phyloP scores from a whole-genome alignment of 2,329 filamentous ascomycete genomes.

The Aspergillus aculeatus region DNA sequence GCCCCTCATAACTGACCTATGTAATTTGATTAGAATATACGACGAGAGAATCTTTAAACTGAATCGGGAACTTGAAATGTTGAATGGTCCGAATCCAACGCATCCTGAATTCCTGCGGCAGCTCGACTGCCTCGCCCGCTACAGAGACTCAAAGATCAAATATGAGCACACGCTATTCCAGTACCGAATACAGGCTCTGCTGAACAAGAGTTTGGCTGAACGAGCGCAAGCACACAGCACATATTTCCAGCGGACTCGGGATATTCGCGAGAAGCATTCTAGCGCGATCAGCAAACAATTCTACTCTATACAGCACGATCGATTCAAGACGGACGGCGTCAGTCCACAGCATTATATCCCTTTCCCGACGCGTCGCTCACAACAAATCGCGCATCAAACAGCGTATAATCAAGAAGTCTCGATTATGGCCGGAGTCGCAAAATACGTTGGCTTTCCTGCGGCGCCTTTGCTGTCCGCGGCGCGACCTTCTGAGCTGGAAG shows the following conservation, averaged over 20 bases:
- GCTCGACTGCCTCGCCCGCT: constrained; percentile 80
- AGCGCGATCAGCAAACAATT: constrained; percentile 83
- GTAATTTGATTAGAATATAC: constrained; percentile 64
- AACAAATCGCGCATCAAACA: constrained; percentile 79
- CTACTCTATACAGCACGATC: constrained; percentile 88
- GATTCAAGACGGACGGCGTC: constrained; percentile 73
- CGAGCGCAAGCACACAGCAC: constrained; percentile 85
- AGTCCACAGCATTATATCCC: constrained; percentile 78
- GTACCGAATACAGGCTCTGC: constrained; percentile 70
- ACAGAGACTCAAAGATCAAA: constrained; percentile 75
- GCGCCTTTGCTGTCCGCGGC: constrained; percentile 80
- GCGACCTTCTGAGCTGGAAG: constrained; percentile 71
- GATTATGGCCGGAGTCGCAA: constrained; percentile 83
- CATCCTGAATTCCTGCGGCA: constrained; percentile 91
- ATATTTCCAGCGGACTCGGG: constrained; percentile 82
- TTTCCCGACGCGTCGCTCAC: constrained; percentile 72
- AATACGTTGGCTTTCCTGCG: constrained; percentile 93
- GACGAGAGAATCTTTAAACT: constrained; percentile 82
- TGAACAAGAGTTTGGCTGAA: constrained; percentile 74
- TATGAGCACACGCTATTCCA: constrained; percentile 72
- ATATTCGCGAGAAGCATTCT: constrained; percentile 75
- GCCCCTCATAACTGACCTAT: constrained; percentile 14
- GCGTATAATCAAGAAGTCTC: constrained; percentile 96
- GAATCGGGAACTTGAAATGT: constrained; percentile 64
- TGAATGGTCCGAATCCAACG: constrained; percentile 60